Evolutionary conservation across 805 yeast species (phyloP), one percentile per base, ranked within the genome.

Genomic region (Yarrowia deformans): DNA sequence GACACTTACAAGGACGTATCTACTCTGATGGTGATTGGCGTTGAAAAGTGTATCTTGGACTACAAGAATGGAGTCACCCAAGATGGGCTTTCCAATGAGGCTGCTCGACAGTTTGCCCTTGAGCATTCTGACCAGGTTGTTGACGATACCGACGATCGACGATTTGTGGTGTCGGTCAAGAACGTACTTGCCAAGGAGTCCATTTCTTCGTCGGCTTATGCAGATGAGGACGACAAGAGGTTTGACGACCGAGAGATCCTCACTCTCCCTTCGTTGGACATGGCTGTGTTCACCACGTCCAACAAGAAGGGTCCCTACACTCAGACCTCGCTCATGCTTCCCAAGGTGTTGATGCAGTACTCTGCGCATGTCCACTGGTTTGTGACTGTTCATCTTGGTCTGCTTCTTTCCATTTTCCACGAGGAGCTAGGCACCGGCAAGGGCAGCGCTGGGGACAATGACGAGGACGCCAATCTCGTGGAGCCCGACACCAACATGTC

Each of bases 221-320:
- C 19, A 8, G 46, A 63, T 1, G 39, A 63, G 8, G 55, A 72
- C 16, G 67, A 74, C 39, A 70, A 70, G 49, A 71, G 72, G 50
- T 58, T 32, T 40, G 71, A 63, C 23, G 68, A 70, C 10, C 70
- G 71, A 23, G 73, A 74, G 34, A 68, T 77, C 37, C 32, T 76
- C 48, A 69, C 71, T 16, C 69, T 77, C 7, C 79, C 79, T 1
- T 72, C 73, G 12, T 39, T 77, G 8, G 73, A 72, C 46, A 43
- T 76, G 32, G 70, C 75, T 0, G 29, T 75, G 2, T 52, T 73
- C 18, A 71, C 76, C 1, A 70, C 69, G 1, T 63, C 37, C 43
- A 67, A 19, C 32, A 70, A 64, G 8, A 60, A 23, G 8, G 66
- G 61, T 34, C 72, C 74, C 1, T 40, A 67, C 3, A 45, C 70